Conservation (phyloP, 2,329 filamentous ascomycete species). For the Xylariales sp. region DNA sequence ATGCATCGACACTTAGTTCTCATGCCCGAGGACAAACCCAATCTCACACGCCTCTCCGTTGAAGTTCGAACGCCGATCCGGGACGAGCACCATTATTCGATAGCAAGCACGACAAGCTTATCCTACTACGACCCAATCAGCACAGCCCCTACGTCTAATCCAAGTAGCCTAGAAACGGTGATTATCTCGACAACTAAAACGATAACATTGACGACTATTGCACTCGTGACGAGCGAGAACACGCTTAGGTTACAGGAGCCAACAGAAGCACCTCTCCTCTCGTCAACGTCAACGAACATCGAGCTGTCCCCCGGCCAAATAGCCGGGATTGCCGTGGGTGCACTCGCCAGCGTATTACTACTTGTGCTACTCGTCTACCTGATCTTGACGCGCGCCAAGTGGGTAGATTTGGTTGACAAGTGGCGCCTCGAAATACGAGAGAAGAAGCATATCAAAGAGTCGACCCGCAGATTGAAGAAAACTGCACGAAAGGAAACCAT, state of each 20-base stretch:
- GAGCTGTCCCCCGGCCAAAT: slow-evolving; percentile 10
- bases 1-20: not conserved
- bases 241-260: slow-evolving; percentile 1
- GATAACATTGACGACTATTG: slow-evolving; percentile 23
- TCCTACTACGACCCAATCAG: slow-evolving; percentile 5
- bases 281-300: not conserved
- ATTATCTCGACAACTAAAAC: slow-evolving; percentile 27
- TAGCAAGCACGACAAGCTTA: slow-evolving; percentile 5
- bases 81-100: slow-evolving; percentile 24
- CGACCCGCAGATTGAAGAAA: not conserved
- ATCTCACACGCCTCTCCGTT: not conserved
- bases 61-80: not conserved
- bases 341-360: slow-evolving; percentile 16
- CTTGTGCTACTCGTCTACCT: slow-evolving; percentile 27
- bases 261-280: slow-evolving; percentile 16
- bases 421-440: slow-evolving; percentile 12
- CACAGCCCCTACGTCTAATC: too few relatives aligned
- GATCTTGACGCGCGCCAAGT: slow-evolving; percentile 23
- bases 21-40: not conserved
- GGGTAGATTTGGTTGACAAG: not conserved
- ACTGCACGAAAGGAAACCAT: not conserved
- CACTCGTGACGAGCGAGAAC: slow-evolving; percentile 22
- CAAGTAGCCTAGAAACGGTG: slow-evolving; percentile 13
- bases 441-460: not conserved
- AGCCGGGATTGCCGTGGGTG: slow-evolving; percentile 16